Evolutionary conservation across 345 rosid species (phyloP).

Genomic region (Jatropha curcas): DNA sequence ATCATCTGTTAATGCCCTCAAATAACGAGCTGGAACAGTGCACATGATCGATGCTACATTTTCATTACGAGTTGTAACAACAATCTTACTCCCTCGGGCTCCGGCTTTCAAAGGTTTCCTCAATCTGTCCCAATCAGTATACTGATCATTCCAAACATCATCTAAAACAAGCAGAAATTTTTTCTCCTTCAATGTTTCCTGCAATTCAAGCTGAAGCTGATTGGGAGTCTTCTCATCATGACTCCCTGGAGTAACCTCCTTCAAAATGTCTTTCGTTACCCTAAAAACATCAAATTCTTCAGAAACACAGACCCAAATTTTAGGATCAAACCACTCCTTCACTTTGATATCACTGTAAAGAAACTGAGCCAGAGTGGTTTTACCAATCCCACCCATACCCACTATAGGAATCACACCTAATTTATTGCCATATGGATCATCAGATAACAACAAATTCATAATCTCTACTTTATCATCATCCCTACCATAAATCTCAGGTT

Average conservation of each 20-base stretch:
- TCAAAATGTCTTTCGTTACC: not conserved
- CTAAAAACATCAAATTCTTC: not conserved
- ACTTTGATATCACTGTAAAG: not conserved
- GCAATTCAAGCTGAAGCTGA: not conserved
- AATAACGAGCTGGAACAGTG: not conserved
- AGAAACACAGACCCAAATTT: constrained; percentile 8
- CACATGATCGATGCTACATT: not conserved
- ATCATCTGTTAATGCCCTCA: not conserved
- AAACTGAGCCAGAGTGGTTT: constrained; percentile 5
- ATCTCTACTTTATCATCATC: not conserved
- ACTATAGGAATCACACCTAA: not conserved
- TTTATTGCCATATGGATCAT: not conserved
- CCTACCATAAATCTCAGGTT: constrained; percentile 3
- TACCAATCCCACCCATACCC: constrained; percentile 6
- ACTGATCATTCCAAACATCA: constrained; percentile 2
- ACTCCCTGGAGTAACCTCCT: not conserved
- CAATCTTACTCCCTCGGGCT: not conserved
- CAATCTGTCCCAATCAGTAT: not conserved
- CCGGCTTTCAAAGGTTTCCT: not conserved
- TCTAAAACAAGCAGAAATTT: constrained; percentile 1
- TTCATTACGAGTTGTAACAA: constrained; percentile 3
- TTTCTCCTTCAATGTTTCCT: not conserved
- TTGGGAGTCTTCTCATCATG: not conserved
- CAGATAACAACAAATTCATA: not conserved
- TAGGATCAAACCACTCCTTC: not conserved